Evolutionary conservation across 2,329 filamentous ascomycete species (phyloP).

Genomic region (Colletotrichum sp.): DNA sequence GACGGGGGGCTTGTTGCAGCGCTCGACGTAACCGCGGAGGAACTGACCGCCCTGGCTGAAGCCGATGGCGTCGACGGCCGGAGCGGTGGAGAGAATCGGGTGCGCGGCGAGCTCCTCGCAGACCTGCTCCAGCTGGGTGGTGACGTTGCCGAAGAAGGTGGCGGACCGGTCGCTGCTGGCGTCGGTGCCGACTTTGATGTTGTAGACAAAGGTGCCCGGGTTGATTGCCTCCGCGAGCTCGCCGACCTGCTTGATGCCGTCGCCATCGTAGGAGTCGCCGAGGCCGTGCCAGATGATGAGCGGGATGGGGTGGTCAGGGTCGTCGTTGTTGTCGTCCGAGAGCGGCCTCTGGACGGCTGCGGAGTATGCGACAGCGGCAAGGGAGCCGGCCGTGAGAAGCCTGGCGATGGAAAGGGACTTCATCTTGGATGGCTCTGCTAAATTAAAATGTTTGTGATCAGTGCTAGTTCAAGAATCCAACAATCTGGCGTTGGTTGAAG

Average conservation of each 20-base stretch:
- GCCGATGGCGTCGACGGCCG: slow-evolving; percentile 87
- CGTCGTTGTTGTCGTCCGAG: slow-evolving; percentile 48
- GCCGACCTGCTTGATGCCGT: slow-evolving; percentile 75
- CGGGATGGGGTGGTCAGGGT: slow-evolving; percentile 70
- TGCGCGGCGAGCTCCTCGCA: slow-evolving; percentile 79
- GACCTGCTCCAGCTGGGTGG: slow-evolving; percentile 75
- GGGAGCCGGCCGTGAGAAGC: slow-evolving; percentile 33
- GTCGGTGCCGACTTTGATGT: slow-evolving; percentile 73
- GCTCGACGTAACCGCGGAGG: slow-evolving; percentile 87
- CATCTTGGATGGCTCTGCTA: slow-evolving; percentile 23
- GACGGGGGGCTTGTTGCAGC: slow-evolving; percentile 80
- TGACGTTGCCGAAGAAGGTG: slow-evolving; percentile 91
- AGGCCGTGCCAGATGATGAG: slow-evolving; percentile 93
- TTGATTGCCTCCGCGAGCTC: slow-evolving; percentile 74
- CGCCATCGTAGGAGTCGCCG: slow-evolving; percentile 76
- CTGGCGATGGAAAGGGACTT: slow-evolving; percentile 37
- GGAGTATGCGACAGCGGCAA: slow-evolving; percentile 24
- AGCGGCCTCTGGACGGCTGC: slow-evolving; percentile 10
- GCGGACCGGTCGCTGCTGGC: slow-evolving; percentile 75
- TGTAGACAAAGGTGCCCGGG: slow-evolving; percentile 85
- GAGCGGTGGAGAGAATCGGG: slow-evolving; percentile 80
- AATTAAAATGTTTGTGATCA: neutral
- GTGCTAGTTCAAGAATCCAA: neutral
- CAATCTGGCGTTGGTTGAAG: neutral
- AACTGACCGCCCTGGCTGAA: slow-evolving; percentile 98